A percentile compares a stretch with the other conserved stretches of the same genome.
Evolutionary conservation across 2,329 filamentous ascomycete species (phyloP).

Genomic region (Nothomitra cinnamomea): DNA sequence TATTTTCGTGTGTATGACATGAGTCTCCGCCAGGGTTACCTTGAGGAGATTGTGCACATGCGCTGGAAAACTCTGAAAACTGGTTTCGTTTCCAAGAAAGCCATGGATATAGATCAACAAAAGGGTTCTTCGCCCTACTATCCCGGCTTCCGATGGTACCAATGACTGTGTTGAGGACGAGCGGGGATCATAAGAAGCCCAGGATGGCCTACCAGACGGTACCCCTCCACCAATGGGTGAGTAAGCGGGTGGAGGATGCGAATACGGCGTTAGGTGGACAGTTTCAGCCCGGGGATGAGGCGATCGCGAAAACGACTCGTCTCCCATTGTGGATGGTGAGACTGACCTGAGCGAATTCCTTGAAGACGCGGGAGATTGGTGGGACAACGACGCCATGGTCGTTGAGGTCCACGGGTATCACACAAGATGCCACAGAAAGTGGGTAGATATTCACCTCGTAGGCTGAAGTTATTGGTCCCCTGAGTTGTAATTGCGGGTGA

Average conservation of each 20-base stretch:
- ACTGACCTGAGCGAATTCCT: background rate
- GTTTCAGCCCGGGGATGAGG: background rate
- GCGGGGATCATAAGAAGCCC: constrained; percentile 1
- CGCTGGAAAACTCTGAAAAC: constrained; percentile 73
- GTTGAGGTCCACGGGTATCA: too few relatives aligned
- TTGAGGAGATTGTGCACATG: constrained; percentile 66
- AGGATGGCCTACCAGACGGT: background rate
- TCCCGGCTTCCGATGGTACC: background rate
- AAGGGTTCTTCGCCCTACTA: constrained; percentile 31
- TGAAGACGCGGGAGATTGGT: background rate
- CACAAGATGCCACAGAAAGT: too few relatives aligned
- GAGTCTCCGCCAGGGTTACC: constrained; percentile 48
- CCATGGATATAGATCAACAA: constrained; percentile 77
- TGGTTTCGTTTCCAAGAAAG: constrained; percentile 77
- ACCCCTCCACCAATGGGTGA: background rate
- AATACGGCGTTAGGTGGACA: constrained; percentile 3
- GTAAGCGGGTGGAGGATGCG: background rate
- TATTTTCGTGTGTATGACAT: constrained; percentile 73
- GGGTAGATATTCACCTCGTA: too few relatives aligned
- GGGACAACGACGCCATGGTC: background rate
- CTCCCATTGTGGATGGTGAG: background rate
- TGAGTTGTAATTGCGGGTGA: too few relatives aligned
- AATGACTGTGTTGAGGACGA: constrained; percentile 2
- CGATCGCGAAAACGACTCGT: background rate
- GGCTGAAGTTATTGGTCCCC: too few relatives aligned